phyloP scores from a whole-genome alignment of 1,139 yeast genomes.

The Nadsonia commutata region DNA sequence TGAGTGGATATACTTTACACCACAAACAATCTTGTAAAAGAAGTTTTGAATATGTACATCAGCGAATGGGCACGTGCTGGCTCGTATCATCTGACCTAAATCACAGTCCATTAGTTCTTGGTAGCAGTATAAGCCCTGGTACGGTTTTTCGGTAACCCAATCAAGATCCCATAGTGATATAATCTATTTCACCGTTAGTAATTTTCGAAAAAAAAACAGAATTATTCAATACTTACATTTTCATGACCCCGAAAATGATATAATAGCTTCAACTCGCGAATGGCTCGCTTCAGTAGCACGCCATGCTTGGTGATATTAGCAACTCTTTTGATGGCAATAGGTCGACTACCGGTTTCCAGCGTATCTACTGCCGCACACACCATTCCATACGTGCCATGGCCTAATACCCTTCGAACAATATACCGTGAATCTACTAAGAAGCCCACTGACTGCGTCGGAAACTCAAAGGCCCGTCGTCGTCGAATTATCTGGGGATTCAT shows the following conservation, averaged over 20 bases:
- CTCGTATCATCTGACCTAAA: constrained; percentile 60
- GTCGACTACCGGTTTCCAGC: constrained; percentile 1
- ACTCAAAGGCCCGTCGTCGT: too few species aligned
- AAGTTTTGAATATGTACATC: constrained; percentile 70
- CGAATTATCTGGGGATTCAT: too few species aligned
- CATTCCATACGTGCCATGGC: constrained; percentile 81
- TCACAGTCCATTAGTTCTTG: constrained; percentile 74
- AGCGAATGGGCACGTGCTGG: constrained; percentile 51
- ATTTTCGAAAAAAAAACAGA: not conserved
- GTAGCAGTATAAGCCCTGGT: constrained; percentile 74
- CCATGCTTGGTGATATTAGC: constrained; percentile 50
- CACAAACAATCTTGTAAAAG: constrained; percentile 65
- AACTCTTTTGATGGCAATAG: constrained; percentile 66
- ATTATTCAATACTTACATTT: constrained; percentile 30
- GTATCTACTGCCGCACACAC: constrained; percentile 65
- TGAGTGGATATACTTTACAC: constrained; percentile 68
- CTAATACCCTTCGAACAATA: constrained; percentile 43
- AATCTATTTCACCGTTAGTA: constrained; percentile 26
- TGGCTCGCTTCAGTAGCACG: constrained; percentile 54
- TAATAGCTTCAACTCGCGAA: constrained; percentile 67
- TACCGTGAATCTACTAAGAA: constrained; percentile 57
- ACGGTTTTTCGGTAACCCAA: constrained; percentile 47
- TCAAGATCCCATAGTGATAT: constrained; percentile 62
- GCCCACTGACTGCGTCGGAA: constrained; percentile 13
- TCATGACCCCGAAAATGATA: constrained; percentile 68